Percentiles rank a stretch among this genome's conserved stretches.
phyloP scores from a whole-genome alignment of 2,329 filamentous ascomycete species.

The Exophiala aquamarina region DNA sequence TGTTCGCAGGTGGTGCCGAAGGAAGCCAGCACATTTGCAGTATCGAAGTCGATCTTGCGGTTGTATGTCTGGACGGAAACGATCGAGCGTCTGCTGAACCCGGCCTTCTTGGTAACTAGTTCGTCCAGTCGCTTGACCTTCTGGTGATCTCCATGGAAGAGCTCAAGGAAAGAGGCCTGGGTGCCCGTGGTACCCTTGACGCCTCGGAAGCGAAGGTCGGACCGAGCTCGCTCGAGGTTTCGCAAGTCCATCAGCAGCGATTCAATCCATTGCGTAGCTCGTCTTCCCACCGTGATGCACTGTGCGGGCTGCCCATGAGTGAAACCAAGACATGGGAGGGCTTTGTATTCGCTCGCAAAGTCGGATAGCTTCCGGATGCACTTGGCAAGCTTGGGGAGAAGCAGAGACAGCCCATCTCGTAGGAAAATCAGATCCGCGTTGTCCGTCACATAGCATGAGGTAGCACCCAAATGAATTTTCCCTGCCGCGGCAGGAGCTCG shows the following conservation, averaged over 20 bases:
- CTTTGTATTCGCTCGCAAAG: slow-evolving; percentile 74
- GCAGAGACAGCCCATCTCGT: slow-evolving; percentile 70
- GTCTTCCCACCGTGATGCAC: slow-evolving; percentile 66
- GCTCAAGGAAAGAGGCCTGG: slow-evolving; percentile 74
- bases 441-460: slow-evolving; percentile 63
- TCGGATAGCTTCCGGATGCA: slow-evolving; percentile 71
- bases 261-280: slow-evolving; percentile 72
- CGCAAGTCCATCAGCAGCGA: slow-evolving; percentile 74
- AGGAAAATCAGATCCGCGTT: slow-evolving; percentile 76
- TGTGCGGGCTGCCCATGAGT: slow-evolving; percentile 66
- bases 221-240: slow-evolving; percentile 67
- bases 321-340: slow-evolving; percentile 70
- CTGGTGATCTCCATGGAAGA: slow-evolving; percentile 60
- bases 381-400: slow-evolving; percentile 75
- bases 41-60: slow-evolving; percentile 76
- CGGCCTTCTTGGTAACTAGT: slow-evolving; percentile 65
- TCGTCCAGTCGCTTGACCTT: slow-evolving; percentile 65
- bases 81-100: slow-evolving; percentile 53
- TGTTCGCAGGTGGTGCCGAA: slow-evolving; percentile 77
- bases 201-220: slow-evolving; percentile 73
- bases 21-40: slow-evolving; percentile 77
- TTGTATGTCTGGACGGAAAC: slow-evolving; percentile 75
- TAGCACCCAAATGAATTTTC: slow-evolving; percentile 77
- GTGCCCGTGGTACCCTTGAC: slow-evolving; percentile 72
- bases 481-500: slow-evolving; percentile 75